Evolutionary conservation across 768 basidiomycete species (phyloP).

Genomic region (Rhodotorula taiwanensis): DNA sequence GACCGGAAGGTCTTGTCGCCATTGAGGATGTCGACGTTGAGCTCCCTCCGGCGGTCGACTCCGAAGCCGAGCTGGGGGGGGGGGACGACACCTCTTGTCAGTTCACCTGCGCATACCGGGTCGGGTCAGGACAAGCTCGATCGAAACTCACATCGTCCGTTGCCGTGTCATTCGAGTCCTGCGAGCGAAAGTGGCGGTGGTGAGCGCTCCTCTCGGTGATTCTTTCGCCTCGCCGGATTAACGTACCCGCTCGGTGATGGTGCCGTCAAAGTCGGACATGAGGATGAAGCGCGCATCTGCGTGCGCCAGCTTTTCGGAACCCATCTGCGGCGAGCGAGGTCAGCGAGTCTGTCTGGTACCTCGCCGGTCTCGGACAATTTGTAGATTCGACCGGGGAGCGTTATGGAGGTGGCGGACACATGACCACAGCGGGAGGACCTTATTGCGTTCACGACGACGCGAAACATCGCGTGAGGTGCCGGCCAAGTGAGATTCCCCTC

Average conservation of each 20-base stretch:
- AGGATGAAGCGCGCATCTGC: slow-evolving; percentile 24
- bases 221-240: background rate
- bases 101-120: no score
- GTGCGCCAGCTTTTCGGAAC: slow-evolving; percentile 4
- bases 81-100: background rate
- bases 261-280: slow-evolving; percentile 36
- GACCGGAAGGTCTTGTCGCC: slow-evolving; percentile 66
- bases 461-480: no score
- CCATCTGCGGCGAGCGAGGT: background rate
- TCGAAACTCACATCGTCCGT: slow-evolving; percentile 27
- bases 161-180: slow-evolving; percentile 34
- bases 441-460: no score
- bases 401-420: no score
- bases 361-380: no score
- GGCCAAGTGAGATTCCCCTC: no score
- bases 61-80: slow-evolving; percentile 82
- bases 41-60: slow-evolving; percentile 59
- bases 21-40: slow-evolving; percentile 65
- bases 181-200: background rate
- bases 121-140: no score
- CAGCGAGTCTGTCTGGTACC: no score
- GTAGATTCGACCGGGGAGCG: no score
- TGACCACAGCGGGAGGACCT: no score
- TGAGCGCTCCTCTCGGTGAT: background rate
- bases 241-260: slow-evolving; percentile 26